A percentile compares a stretch with the other conserved stretches of the same genome.
phyloP scores from a whole-genome alignment of 2,329 filamentous ascomycete genomes.

The Fusarium pseudoanthophilum region DNA sequence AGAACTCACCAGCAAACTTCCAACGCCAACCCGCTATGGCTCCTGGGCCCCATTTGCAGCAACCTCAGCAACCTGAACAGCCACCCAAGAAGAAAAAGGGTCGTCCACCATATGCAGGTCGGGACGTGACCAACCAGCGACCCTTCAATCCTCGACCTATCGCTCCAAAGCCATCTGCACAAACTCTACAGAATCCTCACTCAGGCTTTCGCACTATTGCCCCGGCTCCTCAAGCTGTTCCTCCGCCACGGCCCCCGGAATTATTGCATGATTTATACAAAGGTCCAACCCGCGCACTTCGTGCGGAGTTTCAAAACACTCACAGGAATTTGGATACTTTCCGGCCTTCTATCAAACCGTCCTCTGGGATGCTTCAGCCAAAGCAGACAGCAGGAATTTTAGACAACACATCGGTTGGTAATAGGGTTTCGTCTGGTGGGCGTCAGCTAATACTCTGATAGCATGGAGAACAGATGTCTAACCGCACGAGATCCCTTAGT shows the following conservation, averaged over 20 bases:
- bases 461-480: not conserved
- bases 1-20: conserved; percentile 29
- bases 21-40: conserved; percentile 39
- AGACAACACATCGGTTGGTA: not conserved
- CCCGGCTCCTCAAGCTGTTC: conserved; percentile 4
- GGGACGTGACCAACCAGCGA: conserved; percentile 47
- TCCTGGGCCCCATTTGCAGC: conserved; percentile 3
- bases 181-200: not conserved
- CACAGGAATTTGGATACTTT: not conserved
- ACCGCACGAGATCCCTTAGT: conserved; percentile 5
- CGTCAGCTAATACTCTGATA: not conserved
- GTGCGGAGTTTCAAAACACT: not conserved
- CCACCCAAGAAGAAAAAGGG: conserved; percentile 55
- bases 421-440: too few species aligned
- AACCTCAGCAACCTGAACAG: conserved; percentile 7
- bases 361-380: not conserved
- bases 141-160: conserved; percentile 49
- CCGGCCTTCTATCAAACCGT: not conserved
- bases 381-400: not conserved
- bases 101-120: conserved; percentile 58
- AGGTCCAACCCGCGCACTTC: not conserved
- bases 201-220: conserved; percentile 19
- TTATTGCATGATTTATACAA: not conserved
- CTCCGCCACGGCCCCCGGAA: not conserved
- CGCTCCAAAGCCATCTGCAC: conserved; percentile 45